Percentiles rank a stretch among this genome's conserved stretches.
phyloP scores from a whole-genome alignment of 768 basidiomycete genomes.

The Collybia nuda region DNA sequence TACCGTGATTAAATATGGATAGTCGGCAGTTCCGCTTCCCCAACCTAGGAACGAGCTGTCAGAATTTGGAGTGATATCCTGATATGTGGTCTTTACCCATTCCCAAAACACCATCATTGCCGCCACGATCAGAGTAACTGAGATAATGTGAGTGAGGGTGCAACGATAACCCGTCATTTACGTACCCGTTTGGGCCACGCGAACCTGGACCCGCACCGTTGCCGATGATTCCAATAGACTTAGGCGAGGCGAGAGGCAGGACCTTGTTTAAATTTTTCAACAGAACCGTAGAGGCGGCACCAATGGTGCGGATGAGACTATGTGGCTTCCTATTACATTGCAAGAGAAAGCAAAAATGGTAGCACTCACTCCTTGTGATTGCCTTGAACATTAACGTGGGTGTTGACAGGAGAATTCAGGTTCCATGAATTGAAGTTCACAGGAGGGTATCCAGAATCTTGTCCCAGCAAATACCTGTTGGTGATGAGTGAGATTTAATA shows the following conservation, averaged over 20 bases:
- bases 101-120: constrained; percentile 58
- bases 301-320: constrained; percentile 59
- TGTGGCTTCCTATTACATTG: constrained; percentile 3
- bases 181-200: constrained; percentile 54
- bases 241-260: constrained; percentile 45
- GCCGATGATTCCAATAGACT: constrained; percentile 56
- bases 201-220: constrained; percentile 55
- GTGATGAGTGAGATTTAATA: neutral
- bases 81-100: constrained; percentile 47
- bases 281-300: constrained; percentile 60
- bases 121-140: constrained; percentile 50
- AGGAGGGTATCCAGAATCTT: constrained; percentile 42
- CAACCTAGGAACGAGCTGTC: constrained; percentile 29
- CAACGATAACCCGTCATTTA: neutral
- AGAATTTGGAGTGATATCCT: constrained; percentile 9
- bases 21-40: constrained; percentile 51
- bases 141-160: neutral
- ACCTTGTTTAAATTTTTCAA: constrained; percentile 54
- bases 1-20: constrained; percentile 50
- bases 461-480: constrained; percentile 35
- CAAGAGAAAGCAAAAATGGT: neutral
- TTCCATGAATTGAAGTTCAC: constrained; percentile 64
- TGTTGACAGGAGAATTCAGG: constrained; percentile 30
- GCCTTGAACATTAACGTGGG: constrained; percentile 55
- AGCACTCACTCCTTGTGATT: constrained; percentile 46